Evolutionary conservation across 192 early-diverging fungal species (phyloP).

Genomic region (Backusella psychrophila): DNA sequence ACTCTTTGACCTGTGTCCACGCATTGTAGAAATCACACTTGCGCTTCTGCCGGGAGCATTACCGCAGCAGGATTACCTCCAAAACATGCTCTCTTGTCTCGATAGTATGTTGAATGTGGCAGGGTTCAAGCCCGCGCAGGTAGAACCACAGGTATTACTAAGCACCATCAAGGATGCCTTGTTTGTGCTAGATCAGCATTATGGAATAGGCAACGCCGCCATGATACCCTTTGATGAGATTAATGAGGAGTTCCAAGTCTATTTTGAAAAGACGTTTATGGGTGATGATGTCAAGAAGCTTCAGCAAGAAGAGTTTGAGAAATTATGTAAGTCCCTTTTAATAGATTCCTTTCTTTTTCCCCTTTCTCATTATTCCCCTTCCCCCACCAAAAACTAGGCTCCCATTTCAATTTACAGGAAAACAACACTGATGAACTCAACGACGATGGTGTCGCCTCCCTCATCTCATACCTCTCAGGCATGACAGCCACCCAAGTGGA

Average conservation of each 20-base stretch:
- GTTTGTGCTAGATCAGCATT: background rate
- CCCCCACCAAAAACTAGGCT: conserved; percentile 1
- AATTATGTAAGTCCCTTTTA: conserved; percentile 7
- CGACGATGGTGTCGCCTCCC: conserved; percentile 12
- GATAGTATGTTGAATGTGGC: conserved; percentile 29
- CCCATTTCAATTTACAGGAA: conserved; percentile 17
- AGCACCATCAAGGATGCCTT: background rate
- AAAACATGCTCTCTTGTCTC: conserved; percentile 20
- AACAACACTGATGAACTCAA: background rate
- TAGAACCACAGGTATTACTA: conserved; percentile 1
- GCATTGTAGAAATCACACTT: background rate
- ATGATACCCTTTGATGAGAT: background rate
- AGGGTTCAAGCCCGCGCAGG: background rate
- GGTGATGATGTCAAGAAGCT: conserved; percentile 12
- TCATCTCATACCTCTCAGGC: conserved; percentile 19
- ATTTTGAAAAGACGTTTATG: conserved; percentile 5
- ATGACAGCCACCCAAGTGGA: conserved; percentile 14
- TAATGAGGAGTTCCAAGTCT: conserved; percentile 20
- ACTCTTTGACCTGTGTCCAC: conserved; percentile 3
- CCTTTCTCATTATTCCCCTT: too few species aligned
- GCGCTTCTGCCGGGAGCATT: background rate
- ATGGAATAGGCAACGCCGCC: background rate
- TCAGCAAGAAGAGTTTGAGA: conserved; percentile 24
- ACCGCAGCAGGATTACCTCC: background rate
- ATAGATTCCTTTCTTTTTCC: too few species aligned